Conservation (phyloP, 2,329 filamentous ascomycete species). For the Aspergillus carbonarius region DNA sequence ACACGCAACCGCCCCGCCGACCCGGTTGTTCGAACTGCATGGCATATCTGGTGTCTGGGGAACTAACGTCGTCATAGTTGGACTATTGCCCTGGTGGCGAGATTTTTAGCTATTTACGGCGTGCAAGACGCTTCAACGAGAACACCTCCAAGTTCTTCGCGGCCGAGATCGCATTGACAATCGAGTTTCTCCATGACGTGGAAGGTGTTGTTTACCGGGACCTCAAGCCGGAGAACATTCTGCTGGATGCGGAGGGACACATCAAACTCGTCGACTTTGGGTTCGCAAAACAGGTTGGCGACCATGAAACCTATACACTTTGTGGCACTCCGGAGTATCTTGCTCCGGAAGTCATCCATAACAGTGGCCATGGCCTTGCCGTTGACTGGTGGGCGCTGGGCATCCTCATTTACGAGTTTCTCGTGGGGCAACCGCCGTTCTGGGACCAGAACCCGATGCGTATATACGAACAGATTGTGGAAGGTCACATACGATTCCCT, state of each 20-base stretch:
- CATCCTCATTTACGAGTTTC: conserved; percentile 66
- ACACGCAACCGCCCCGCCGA: neutral
- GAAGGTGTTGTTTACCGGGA: conserved; percentile 67
- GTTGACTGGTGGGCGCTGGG: conserved; percentile 71
- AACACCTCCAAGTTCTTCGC: conserved; percentile 64
- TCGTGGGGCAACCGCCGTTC: conserved; percentile 66
- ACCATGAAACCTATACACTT: conserved; percentile 62
- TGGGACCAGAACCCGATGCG: conserved; percentile 70
- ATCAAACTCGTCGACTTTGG: conserved; percentile 68
- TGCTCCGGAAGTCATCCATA: conserved; percentile 66
- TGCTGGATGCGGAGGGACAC: conserved; percentile 64
- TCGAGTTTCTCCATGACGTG: conserved; percentile 64
- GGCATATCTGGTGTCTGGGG: neutral
- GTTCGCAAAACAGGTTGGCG: conserved; percentile 63
- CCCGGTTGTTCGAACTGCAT: neutral
- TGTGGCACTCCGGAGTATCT: conserved; percentile 68
- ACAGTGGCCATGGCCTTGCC: conserved; percentile 63
- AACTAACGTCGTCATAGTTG: conserved; percentile 44
- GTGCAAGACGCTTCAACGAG: conserved; percentile 63
- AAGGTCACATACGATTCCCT: conserved; percentile 62
- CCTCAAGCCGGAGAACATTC: conserved; percentile 66
- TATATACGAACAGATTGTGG: conserved; percentile 67
- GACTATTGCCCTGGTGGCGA: conserved; percentile 68
- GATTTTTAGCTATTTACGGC: conserved; percentile 64
- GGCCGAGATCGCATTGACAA: conserved; percentile 64